A percentile compares a stretch with the other conserved stretches of the same genome.
Evolutionary conservation across 148 eudicot genomes (phyloP).

Genomic region (Diospyros kaki): DNA sequence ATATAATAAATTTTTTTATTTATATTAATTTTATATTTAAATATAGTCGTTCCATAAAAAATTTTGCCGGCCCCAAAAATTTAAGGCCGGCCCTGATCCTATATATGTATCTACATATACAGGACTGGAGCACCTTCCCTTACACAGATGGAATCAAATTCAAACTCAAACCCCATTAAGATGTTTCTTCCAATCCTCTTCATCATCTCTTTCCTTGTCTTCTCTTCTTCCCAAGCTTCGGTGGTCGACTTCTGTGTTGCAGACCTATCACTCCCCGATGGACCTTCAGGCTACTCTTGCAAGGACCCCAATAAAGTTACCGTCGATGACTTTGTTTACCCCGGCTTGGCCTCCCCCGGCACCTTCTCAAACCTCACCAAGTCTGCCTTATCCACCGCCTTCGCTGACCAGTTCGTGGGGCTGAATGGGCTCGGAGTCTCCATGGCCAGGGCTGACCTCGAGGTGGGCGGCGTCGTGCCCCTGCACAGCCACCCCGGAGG

Average conservation of each 20-base stretch:
- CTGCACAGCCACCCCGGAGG: constrained; percentile 57
- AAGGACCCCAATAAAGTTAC: constrained; percentile 34
- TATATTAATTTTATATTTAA: no score
- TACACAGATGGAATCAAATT: no score
- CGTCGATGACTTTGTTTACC: constrained; percentile 31
- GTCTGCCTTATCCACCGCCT: constrained; percentile 45
- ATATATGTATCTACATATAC: no score
- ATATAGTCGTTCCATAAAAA: no score
- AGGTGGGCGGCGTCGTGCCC: constrained; percentile 41
- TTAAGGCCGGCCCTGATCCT: no score
- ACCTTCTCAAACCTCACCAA: constrained; percentile 41
- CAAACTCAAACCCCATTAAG: constrained; percentile 2
- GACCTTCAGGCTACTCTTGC: constrained; percentile 55
- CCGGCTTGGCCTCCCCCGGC: constrained; percentile 32
- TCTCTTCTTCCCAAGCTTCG: constrained; percentile 5
- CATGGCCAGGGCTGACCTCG: constrained; percentile 43
- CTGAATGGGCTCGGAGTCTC: constrained; percentile 48
- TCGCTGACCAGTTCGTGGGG: constrained; percentile 42
- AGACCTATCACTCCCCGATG: constrained; percentile 26
- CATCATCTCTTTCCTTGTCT: constrained; percentile 21
- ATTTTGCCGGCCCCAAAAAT: no score
- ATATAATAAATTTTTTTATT: no score
- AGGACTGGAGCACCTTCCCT: no score
- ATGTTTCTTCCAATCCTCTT: constrained; percentile 32
- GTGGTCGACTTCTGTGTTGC: constrained; percentile 45